phyloP scores from a whole-genome alignment of 2,329 filamentous ascomycete species.

The Ceratocystis variospora region DNA sequence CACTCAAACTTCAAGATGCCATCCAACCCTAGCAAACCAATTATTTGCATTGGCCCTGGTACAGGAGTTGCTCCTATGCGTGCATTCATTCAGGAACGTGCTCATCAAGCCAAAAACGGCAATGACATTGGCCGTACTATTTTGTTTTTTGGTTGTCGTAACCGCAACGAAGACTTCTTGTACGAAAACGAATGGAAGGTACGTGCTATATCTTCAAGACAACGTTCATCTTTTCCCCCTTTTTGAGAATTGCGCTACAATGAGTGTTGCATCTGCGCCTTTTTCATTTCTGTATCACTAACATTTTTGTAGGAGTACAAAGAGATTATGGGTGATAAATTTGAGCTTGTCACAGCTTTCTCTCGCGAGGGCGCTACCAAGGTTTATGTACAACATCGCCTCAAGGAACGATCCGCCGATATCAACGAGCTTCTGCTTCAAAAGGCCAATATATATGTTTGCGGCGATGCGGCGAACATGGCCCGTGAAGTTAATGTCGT shows the following conservation, averaged over 20 bases:
- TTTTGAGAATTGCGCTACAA: neutral
- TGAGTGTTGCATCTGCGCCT: neutral
- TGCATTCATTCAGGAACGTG: slow-evolving; percentile 86
- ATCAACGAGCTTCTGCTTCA: slow-evolving; percentile 75
- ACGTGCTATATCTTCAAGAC: slow-evolving; percentile 29
- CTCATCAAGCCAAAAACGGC: slow-evolving; percentile 65
- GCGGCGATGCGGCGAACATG: slow-evolving; percentile 95
- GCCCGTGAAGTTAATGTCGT: slow-evolving; percentile 81
- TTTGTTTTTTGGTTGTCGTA: slow-evolving; percentile 92
- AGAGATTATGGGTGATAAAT: slow-evolving; percentile 69
- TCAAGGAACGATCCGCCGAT: slow-evolving; percentile 70
- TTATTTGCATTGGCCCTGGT: slow-evolving; percentile 93
- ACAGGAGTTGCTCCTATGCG: slow-evolving; percentile 96
- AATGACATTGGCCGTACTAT: slow-evolving; percentile 74
- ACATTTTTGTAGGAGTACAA: slow-evolving; percentile 55
- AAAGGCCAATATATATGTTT: slow-evolving; percentile 94
- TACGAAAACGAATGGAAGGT: slow-evolving; percentile 90
- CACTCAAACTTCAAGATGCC: slow-evolving; percentile 99
- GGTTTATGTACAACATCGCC: slow-evolving; percentile 89
- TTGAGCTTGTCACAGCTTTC: slow-evolving; percentile 85
- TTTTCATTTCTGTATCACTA: slow-evolving; percentile 20
- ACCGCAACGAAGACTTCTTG: slow-evolving; percentile 74
- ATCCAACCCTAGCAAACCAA: slow-evolving; percentile 80
- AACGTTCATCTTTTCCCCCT: neutral
- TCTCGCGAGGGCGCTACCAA: slow-evolving; percentile 80